Evolutionary conservation across 2,329 filamentous ascomycete genomes (phyloP).

Genomic region (Amauroascus verrucosus): DNA sequence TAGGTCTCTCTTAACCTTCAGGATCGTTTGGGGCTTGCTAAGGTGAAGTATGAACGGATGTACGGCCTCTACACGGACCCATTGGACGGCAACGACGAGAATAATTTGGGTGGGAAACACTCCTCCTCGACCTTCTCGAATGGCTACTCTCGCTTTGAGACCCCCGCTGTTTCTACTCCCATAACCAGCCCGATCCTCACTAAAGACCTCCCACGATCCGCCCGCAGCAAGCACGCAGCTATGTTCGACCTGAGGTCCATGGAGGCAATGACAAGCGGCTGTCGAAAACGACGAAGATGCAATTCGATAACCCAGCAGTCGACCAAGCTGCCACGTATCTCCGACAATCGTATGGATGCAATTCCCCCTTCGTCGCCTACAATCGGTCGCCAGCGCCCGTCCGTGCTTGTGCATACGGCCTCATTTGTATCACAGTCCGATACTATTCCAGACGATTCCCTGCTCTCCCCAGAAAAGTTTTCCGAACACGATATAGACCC

Average conservation of each 20-base stretch:
- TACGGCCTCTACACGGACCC: constrained; percentile 71
- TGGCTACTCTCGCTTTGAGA: constrained; percentile 47
- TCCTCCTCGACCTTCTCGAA: constrained; percentile 81
- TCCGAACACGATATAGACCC: constrained; percentile 71
- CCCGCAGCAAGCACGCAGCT: constrained; percentile 35
- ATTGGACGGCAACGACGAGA: constrained; percentile 72
- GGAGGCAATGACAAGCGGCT: constrained; percentile 39
- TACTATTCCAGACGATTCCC: constrained; percentile 50
- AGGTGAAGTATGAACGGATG: constrained; percentile 94
- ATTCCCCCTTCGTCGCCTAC: constrained; percentile 79
- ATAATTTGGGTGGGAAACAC: constrained; percentile 57
- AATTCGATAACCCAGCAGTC: constrained; percentile 44
- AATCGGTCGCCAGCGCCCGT: constrained; percentile 60
- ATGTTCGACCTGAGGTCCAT: constrained; percentile 36
- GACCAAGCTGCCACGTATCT: constrained; percentile 50
- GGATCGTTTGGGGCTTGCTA: constrained; percentile 86
- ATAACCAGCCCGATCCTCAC: constrained; percentile 76
- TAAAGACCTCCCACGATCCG: constrained; percentile 58
- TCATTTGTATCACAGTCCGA: constrained; percentile 68
- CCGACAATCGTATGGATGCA: constrained; percentile 68
- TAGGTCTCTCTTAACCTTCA: constrained; percentile 90
- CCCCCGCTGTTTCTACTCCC: constrained; percentile 65
- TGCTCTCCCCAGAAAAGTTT: constrained; percentile 33
- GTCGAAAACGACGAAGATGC: constrained; percentile 61
- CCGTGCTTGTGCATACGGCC: constrained; percentile 56